Evolutionary conservation across 192 early-diverging fungal genomes (phyloP).

Genomic region (Podila clonocystis): DNA sequence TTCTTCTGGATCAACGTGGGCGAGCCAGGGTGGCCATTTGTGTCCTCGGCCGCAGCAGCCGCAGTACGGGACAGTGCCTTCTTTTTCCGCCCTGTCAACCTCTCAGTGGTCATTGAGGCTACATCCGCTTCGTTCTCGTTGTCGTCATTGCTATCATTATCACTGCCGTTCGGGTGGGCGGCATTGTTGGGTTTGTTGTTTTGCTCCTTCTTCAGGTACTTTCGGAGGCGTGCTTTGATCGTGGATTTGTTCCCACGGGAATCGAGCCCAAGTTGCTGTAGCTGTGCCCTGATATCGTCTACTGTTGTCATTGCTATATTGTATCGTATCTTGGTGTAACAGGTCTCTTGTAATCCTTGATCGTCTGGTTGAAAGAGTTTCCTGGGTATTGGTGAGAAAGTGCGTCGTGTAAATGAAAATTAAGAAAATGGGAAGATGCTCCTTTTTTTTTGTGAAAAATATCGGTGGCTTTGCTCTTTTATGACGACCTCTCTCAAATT

Average conservation of each 20-base stretch:
- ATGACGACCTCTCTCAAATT: not conserved
- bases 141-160: conserved; percentile 8
- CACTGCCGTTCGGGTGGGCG: not conserved
- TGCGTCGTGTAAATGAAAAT: no score
- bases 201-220: conserved; percentile 43
- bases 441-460: not conserved
- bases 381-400: no score
- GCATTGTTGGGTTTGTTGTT: not conserved
- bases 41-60: not conserved
- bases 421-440: not conserved
- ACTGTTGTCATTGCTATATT: conserved; percentile 11
- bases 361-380: no score
- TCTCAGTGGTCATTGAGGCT: not conserved
- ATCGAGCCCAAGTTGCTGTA: conserved; percentile 57
- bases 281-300: conserved; percentile 20
- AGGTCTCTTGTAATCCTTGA: no score
- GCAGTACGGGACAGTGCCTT: not conserved
- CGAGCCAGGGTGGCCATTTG: not conserved
- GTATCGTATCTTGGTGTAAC: not conserved
- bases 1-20: not conserved
- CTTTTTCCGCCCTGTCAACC: not conserved
- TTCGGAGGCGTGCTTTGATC: conserved; percentile 58
- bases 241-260: conserved; percentile 55
- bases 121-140: not conserved
- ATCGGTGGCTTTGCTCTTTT: not conserved